Base-by-base conservation (phyloP, 139 green algal genomes). In the Closterium sp. region DNA sequence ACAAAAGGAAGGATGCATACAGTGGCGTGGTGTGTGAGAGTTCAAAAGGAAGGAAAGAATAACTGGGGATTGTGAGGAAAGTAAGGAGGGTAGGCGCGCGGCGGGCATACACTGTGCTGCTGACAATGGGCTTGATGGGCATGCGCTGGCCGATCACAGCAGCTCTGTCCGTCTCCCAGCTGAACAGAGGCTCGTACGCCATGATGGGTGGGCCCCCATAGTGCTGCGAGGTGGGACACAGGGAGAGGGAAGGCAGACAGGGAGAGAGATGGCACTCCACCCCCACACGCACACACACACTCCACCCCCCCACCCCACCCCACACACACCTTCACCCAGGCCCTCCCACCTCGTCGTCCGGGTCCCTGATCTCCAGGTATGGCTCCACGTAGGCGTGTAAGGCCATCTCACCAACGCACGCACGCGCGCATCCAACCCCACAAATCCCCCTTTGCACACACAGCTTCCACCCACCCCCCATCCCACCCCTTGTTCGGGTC, bases 131-230 rank as follows among this genome's bases (percentile, higher is more conserved):
- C n/a, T 32, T 30, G 28, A 87, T 87, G 86, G 88, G 88, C 62
- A 93, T n/a, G 7, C 91, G 88, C 11, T 94, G 88, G 32, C 91
- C 91, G 9, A 84, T 42, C n/a, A 94, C 31, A 27, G 88, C 85
- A 19, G 91, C 88, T 31, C 91, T 70, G 50, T 94, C 91, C 22
- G 45, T 22, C 24, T 94, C 89, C 91, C 91, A 94, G 70, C n/a
- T 94, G 89, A 94, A 94, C 27, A 94, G 29, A 10, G 91, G 91
- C 19, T 94, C 89, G 32, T 93, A 94, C 50, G 91, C 88, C 70
- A 89, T 50, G 22, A 94, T 88, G 21, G 91, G 91, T 19, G 91
- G 93, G 19, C 62, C 88, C 31, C 89, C 70, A 27, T 86, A 30
- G 89, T 92, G 89, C 89, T 90, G 62, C 17, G 62, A 24, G 62